A percentile compares a stretch with the other conserved stretches of the same genome.
Conservation (phyloP, 192 early-diverging fungal species). For the Diversispora eburnea region DNA sequence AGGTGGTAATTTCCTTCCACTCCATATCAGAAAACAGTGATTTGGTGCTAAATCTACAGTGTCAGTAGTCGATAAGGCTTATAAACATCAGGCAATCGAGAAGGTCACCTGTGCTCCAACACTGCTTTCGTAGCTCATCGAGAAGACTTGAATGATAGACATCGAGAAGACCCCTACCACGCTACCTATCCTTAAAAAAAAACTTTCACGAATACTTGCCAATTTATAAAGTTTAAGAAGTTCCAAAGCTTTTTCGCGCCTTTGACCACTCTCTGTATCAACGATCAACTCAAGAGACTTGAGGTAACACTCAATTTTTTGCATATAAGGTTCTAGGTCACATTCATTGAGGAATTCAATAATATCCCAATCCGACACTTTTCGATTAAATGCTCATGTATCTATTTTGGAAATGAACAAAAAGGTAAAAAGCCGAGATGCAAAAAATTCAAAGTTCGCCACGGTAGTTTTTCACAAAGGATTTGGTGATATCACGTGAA, state of each 20-base stretch:
- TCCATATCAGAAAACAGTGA: neutral
- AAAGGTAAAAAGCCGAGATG: no score
- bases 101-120: conserved; percentile 9
- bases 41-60: neutral
- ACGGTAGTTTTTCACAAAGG: no score
- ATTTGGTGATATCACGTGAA: no score
- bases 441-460: no score
- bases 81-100: conserved; percentile 17
- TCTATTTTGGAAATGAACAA: no score
- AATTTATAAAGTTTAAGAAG: neutral
- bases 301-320: conserved; percentile 12
- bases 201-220: neutral
- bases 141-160: conserved; percentile 19
- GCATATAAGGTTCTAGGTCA: conserved; percentile 1
- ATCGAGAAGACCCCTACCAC: conserved; percentile 4
- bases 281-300: neutral
- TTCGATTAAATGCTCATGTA: conserved; percentile 18
- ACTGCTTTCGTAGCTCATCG: conserved; percentile 8
- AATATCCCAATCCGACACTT: conserved; percentile 7
- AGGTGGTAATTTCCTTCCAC: neutral
- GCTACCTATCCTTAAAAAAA: neutral
- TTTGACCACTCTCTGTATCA: conserved; percentile 8
- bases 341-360: conserved; percentile 20
- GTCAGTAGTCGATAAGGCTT: conserved; percentile 8
- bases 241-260: neutral